phyloP scores from a whole-genome alignment of 495 filamentous ascomycete species.

The Xylaria intraflava region DNA sequence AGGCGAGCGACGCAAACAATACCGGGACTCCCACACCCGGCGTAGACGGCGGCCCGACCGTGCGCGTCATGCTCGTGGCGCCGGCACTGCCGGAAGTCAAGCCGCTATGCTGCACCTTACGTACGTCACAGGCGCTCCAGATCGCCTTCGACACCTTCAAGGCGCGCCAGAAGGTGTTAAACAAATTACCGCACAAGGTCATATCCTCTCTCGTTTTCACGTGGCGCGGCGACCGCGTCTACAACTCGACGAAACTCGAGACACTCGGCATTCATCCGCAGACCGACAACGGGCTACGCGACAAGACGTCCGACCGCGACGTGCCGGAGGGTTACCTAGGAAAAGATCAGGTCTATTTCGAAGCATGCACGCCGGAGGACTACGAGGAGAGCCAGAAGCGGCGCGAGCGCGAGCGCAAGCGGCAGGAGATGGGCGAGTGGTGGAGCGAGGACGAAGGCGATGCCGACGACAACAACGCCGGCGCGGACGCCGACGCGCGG shows the following conservation, averaged over 20 bases:
- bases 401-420: constrained; percentile 31
- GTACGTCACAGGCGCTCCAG: constrained; percentile 55
- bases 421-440: constrained; percentile 19
- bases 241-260: constrained; percentile 63
- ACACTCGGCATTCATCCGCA: constrained; percentile 51
- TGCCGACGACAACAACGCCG: background rate
- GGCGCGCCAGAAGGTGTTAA: constrained; percentile 39
- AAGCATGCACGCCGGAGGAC: constrained; percentile 62
- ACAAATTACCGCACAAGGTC: constrained; percentile 43
- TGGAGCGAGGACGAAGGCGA: constrained; percentile 13
- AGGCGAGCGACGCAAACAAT: constrained; percentile 6
- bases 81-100: constrained; percentile 56
- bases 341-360: constrained; percentile 51
- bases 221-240: constrained; percentile 69
- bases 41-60: constrained; percentile 22
- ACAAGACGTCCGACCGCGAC: constrained; percentile 17
- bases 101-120: constrained; percentile 60
- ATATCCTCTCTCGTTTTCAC: constrained; percentile 52
- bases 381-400: constrained; percentile 43
- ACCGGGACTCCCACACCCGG: constrained; percentile 3
- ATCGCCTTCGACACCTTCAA: constrained; percentile 61
- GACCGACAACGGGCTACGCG: constrained; percentile 29
- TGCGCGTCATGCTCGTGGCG: constrained; percentile 66
- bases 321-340: constrained; percentile 28
- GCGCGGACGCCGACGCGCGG: background rate